Percentiles rank a stretch among this genome's conserved stretches.
Conservation (phyloP, 2,329 filamentous ascomycete species). For the Beauveria caledonica region DNA sequence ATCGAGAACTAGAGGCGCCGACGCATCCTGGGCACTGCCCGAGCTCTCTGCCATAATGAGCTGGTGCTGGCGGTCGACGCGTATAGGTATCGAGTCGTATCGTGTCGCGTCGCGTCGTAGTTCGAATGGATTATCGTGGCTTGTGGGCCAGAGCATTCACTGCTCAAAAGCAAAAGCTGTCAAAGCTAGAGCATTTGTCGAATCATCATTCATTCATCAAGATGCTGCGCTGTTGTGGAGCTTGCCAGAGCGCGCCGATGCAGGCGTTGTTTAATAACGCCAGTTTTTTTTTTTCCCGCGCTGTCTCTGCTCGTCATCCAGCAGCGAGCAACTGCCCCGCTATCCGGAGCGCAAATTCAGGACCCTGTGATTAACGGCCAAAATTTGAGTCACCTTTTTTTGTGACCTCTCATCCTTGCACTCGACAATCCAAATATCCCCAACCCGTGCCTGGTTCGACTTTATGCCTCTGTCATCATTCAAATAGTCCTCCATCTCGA, state of each 20-base stretch:
- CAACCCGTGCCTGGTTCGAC: not conserved
- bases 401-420: not conserved
- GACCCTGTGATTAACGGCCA: not conserved
- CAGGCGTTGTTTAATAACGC: not conserved
- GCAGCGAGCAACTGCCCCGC: slow-evolving; percentile 16
- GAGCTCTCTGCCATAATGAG: not conserved
- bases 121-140: not conserved
- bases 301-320: slow-evolving; percentile 1
- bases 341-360: slow-evolving; percentile 15
- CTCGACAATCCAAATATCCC: not conserved
- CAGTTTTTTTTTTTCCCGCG: not conserved
- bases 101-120: not conserved
- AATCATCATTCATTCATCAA: not conserved
- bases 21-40: not conserved
- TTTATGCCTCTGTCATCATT: not conserved
- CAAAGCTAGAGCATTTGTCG: not conserved
- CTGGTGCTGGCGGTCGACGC: not conserved
- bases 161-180: not conserved
- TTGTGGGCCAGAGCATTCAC: not conserved
- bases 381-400: slow-evolving; percentile 3
- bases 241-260: not conserved
- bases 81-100: not conserved
- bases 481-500: not conserved
- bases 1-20: slow-evolving; percentile 15
- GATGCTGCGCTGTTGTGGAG: not conserved